Base-by-base conservation (phyloP, 805 yeast species). In the Pichia thaimueangensis region DNA sequence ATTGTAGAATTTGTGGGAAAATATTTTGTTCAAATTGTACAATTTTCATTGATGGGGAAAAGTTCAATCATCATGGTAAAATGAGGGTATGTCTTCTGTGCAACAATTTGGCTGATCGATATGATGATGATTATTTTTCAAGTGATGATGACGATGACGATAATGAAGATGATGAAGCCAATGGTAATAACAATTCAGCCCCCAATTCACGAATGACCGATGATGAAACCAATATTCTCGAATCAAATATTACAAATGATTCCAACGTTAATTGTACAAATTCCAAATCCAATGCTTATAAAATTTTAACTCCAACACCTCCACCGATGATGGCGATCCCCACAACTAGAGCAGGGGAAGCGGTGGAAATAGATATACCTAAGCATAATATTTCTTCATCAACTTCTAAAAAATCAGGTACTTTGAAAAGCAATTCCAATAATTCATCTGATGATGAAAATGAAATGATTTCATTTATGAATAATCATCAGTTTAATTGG, bases 1-100 rank as follows among this genome's bases (percentile, higher is more conserved):
- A 91, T 62, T 91, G 98, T 57, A 68, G 98, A 41, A 80, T 91
- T 28, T 91, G 98, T 63, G 98, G 98, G 2, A 96, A 89, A 60
- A 89, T 91, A 37, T 91, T 89, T 57, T 91, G 98, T 61, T 73
- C 83, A 34, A 70, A 73, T 9, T 91, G 98, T 60, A 86, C 96
- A 0, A 64, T 75, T 3, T 74, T 87, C 54, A 65, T 86, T 54
- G 55, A 83, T 46, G 86, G 93, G 37, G 73, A 76, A 39, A 70
- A 70, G 59, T 70, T 86, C 68, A 73, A 79, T 31, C 69, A 73
- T 51, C 69, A 69, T 21, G 94, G 89, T 16, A 80, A 73, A 56
- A 73, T 83, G 72, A 65, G 95, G 45, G 86, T 83, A 2, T 88
- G 96, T 55, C 70, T 74, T 42, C 78, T 82, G 1, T 88, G 97